Evolutionary conservation across 2,329 filamentous ascomycete genomes (phyloP).

Genomic region (Trichoderma hamatum): DNA sequence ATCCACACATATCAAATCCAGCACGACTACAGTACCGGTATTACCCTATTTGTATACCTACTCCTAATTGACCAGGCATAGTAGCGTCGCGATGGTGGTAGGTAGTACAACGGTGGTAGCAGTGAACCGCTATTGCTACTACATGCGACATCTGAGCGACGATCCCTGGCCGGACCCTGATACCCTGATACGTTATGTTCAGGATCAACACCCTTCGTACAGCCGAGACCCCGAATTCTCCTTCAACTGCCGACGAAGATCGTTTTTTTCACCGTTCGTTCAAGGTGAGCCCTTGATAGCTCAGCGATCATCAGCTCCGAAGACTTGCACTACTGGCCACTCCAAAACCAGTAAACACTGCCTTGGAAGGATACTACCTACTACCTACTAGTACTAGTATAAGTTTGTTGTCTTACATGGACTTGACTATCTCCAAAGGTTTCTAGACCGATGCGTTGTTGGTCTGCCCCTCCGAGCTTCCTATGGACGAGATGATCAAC

Average conservation of each 20-base stretch:
- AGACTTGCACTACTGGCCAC: neutral
- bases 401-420: neutral
- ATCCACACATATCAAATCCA: neutral
- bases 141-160: slow-evolving; percentile 6
- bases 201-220: slow-evolving; percentile 10
- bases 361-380: neutral
- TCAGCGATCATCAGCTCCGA: neutral
- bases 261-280: neutral
- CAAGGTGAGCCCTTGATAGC: neutral
- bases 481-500: slow-evolving; percentile 22
- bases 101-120: neutral
- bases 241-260: slow-evolving; percentile 23
- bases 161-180: slow-evolving; percentile 19
- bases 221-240: slow-evolving; percentile 15
- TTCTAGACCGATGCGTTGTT: slow-evolving; percentile 19
- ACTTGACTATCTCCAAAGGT: neutral
- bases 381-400: neutral
- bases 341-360: neutral
- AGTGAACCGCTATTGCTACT: neutral
- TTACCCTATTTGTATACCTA: neutral
- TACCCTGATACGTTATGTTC: slow-evolving; percentile 20
- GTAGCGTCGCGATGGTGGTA: neutral
- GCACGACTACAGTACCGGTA: neutral
- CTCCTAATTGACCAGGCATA: neutral
- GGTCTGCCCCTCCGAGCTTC: slow-evolving; percentile 4